Evolutionary conservation across 768 basidiomycete species (phyloP).

Genomic region (Leccinellum albellum): DNA sequence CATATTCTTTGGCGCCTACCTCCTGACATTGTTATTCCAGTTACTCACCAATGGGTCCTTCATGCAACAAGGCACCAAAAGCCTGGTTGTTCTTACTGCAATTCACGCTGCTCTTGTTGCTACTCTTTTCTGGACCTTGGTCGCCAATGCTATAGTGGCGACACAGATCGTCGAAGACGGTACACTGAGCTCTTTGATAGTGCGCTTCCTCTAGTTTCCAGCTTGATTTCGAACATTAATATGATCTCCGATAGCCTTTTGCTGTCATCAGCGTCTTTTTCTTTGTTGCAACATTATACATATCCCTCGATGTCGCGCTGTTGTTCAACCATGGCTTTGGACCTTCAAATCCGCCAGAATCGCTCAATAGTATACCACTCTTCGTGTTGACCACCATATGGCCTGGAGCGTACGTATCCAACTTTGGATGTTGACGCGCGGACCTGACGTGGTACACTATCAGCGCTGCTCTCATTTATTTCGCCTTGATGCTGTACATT

Average conservation of each 20-base stretch:
- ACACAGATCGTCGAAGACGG: constrained; percentile 95
- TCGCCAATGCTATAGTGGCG: constrained; percentile 73
- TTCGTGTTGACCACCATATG: constrained; percentile 80
- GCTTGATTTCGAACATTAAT: not conserved
- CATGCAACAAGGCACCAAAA: constrained; percentile 70
- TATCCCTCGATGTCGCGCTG: constrained; percentile 78
- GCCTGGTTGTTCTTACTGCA: constrained; percentile 67
- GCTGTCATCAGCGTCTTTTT: constrained; percentile 51
- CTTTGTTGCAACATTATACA: constrained; percentile 74
- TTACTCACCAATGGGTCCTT: constrained; percentile 78
- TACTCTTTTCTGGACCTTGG: constrained; percentile 73
- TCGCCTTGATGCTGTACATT: constrained; percentile 76
- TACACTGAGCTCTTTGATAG: constrained; percentile 63
- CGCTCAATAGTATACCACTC: constrained; percentile 64
- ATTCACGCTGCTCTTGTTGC: constrained; percentile 78
- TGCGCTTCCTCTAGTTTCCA: constrained; percentile 33
- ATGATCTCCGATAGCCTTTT: constrained; percentile 49
- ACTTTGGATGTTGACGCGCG: not conserved
- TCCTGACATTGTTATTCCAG: constrained; percentile 73
- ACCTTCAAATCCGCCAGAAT: constrained; percentile 50
- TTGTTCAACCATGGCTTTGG: constrained; percentile 60
- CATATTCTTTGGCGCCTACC: constrained; percentile 60
- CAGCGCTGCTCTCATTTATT: constrained; percentile 67
- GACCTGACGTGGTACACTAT: constrained; percentile 2
- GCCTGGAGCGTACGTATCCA: constrained; percentile 62